A percentile compares a stretch with the other conserved stretches of the same genome.
These are phyloP conservation scores for Picochlorum sp. DNA, from an alignment of 139 green algal genomes.

Conservation along the genomic window DNA sequence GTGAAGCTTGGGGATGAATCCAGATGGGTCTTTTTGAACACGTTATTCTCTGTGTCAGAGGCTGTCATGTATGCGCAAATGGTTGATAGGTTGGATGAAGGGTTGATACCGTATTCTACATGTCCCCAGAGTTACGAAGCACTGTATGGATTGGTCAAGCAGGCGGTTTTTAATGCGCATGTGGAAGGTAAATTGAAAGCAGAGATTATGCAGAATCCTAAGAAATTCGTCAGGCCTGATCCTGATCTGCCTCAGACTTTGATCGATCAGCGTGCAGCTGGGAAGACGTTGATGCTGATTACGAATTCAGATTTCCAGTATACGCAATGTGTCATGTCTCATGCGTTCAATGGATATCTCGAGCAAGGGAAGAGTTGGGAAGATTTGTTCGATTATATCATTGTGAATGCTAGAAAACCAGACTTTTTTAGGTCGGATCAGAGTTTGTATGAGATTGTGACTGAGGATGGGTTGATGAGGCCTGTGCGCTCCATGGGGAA, in stretches of 20 bases:
- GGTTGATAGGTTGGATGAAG: conserved; percentile 81
- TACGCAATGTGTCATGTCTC: conserved; percentile 83
- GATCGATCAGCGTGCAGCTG: conserved; percentile 77
- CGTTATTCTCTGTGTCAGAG: conserved; percentile 86
- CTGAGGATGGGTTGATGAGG: conserved; percentile 84
- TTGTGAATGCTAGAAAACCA: conserved; percentile 84
- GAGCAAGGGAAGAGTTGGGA: conserved; percentile 73
- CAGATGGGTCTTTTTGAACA: conserved; percentile 93
- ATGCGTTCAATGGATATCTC: conserved; percentile 71
- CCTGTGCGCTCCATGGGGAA: conserved; percentile 35
- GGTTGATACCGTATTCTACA: conserved; percentile 38
- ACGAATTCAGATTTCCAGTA: conserved; percentile 88
- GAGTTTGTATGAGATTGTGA: conserved; percentile 84
- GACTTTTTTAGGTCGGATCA: conserved; percentile 88
- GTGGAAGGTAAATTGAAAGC: conserved; percentile 88
- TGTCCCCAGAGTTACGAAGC: conserved; percentile 45
- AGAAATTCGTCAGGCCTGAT: conserved; percentile 73
- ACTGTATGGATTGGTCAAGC: conserved; percentile 65
- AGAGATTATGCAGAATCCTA: conserved; percentile 81
- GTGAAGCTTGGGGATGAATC: conserved; percentile 78
- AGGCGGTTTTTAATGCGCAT: conserved; percentile 84
- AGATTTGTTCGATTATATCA: conserved; percentile 89
- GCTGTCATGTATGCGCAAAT: conserved; percentile 69
- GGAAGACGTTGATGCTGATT: conserved; percentile 91
- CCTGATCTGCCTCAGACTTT: conserved; percentile 75